Conservation (phyloP, 139 green algal species). For the Tetraselmis striata region DNA sequence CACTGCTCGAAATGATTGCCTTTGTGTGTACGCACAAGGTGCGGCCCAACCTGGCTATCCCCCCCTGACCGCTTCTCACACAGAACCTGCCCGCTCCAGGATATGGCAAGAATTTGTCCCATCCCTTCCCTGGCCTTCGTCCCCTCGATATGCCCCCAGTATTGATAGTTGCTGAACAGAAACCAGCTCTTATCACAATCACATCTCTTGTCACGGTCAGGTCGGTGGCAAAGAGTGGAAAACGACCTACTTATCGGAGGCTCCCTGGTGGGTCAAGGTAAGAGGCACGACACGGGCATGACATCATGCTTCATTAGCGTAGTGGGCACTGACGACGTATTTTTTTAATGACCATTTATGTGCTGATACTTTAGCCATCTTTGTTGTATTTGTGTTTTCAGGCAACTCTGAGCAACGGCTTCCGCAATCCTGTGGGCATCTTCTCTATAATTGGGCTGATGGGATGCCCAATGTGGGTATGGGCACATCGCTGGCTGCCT, state of each 20-base stretch:
- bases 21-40: conserved; percentile 43
- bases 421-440: conserved; percentile 29
- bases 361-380: too few species aligned
- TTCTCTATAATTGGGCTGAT: conserved; percentile 39
- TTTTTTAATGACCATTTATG: too few species aligned
- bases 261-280: conserved; percentile 26
- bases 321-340: too few species aligned
- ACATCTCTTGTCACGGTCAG: too few species aligned
- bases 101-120: not conserved
- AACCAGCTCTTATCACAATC: too few species aligned
- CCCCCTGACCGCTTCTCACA: not conserved
- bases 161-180: too few species aligned
- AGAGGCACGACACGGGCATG: not conserved
- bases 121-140: too few species aligned
- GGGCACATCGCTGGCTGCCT: conserved; percentile 3
- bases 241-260: conserved; percentile 23
- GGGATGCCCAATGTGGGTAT: conserved; percentile 46
- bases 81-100: not conserved
- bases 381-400: conserved; percentile 9
- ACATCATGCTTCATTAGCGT: not conserved
- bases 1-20: conserved; percentile 33
- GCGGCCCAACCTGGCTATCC: not conserved
- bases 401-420: conserved; percentile 27
- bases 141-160: too few species aligned
- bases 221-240: conserved; percentile 36